Percentiles rank a stretch among this genome's conserved stretches.
These are phyloP conservation scores for Porcisia hertigi DNA, from an alignment of 208 protist species.

Conservation along the genomic window DNA sequence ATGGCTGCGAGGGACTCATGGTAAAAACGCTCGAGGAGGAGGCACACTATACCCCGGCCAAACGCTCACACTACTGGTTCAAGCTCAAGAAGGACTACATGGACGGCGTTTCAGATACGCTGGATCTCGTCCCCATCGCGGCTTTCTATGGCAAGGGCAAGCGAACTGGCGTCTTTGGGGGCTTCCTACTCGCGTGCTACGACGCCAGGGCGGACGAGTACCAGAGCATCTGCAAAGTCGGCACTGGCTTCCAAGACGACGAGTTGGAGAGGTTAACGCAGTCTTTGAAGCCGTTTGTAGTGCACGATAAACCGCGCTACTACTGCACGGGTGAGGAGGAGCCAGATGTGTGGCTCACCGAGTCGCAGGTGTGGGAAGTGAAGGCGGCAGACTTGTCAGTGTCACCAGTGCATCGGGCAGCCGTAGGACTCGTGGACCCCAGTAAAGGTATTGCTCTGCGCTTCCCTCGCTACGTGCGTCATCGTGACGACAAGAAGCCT, in stretches of 20 bases:
- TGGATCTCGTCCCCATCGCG: constrained; percentile 99
- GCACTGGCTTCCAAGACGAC: constrained; percentile 97
- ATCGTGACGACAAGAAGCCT: constrained; percentile 97
- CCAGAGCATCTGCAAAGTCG: constrained; percentile 98
- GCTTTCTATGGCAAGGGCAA: constrained; percentile 98
- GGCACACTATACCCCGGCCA: constrained; percentile 95
- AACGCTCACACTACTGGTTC: constrained; percentile 97
- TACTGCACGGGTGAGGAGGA: constrained; percentile 64
- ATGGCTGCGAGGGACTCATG: constrained; percentile 98
- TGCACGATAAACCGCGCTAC: constrained; percentile 75
- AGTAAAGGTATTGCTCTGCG: constrained; percentile 97
- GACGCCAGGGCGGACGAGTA: constrained; percentile 97
- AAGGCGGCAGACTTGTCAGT: constrained; percentile 98
- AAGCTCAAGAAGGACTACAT: constrained; percentile 99
- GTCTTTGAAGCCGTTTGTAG: constrained; percentile 56
- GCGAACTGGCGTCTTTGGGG: constrained; percentile 97
- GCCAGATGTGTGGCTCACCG: constrained; percentile 97
- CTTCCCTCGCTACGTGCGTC: constrained; percentile 98
- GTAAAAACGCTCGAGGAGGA: constrained; percentile 97
- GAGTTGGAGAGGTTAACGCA: constrained; percentile 80
- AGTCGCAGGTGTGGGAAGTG: constrained; percentile 98
- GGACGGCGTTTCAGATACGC: constrained; percentile 96
- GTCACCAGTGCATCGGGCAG: constrained; percentile 96
- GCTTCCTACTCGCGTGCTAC: constrained; percentile 98
- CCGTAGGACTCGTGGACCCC: constrained; percentile 85